phyloP scores from a whole-genome alignment of 2,329 filamentous ascomycete genomes.

The Geosmithia morbida region DNA sequence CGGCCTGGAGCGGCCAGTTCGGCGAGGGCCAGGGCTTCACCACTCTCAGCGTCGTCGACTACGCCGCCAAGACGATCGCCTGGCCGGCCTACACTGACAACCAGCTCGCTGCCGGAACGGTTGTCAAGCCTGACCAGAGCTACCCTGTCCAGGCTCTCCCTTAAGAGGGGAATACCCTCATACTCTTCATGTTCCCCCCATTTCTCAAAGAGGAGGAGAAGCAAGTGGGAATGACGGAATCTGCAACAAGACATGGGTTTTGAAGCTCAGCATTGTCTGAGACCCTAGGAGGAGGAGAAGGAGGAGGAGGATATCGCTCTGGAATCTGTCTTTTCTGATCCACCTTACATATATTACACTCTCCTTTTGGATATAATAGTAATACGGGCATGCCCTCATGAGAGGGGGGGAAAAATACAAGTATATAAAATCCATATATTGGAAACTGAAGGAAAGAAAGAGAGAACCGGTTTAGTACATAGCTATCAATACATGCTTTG shows the following conservation, averaged over 20 bases:
- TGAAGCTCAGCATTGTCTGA: too few relatives aligned
- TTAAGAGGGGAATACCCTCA: neutral
- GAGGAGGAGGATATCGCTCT: neutral
- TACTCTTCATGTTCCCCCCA: neutral
- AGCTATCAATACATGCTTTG: too few relatives aligned
- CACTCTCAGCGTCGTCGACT: slow-evolving; percentile 33
- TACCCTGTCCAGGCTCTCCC: slow-evolving; percentile 13
- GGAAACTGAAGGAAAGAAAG: too few relatives aligned
- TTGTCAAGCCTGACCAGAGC: slow-evolving; percentile 33
- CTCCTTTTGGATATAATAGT: neutral
- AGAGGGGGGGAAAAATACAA: neutral
- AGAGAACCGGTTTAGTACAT: too few relatives aligned
- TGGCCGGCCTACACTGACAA: slow-evolving; percentile 40
- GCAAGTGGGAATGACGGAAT: neutral
- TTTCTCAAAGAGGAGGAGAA: neutral
- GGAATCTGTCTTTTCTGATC: neutral
- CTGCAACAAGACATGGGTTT: too few relatives aligned
- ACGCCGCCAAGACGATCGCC: slow-evolving; percentile 25
- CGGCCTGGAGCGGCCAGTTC: slow-evolving; percentile 41
- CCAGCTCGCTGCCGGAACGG: slow-evolving; percentile 26
- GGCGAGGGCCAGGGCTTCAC: slow-evolving; percentile 37
- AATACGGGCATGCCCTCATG: neutral
- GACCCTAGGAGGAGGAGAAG: neutral
- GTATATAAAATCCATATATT: neutral
- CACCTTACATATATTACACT: neutral